Base-by-base conservation (phyloP, 2,329 filamentous ascomycete species). In the Cryphonectria radicalis region DNA sequence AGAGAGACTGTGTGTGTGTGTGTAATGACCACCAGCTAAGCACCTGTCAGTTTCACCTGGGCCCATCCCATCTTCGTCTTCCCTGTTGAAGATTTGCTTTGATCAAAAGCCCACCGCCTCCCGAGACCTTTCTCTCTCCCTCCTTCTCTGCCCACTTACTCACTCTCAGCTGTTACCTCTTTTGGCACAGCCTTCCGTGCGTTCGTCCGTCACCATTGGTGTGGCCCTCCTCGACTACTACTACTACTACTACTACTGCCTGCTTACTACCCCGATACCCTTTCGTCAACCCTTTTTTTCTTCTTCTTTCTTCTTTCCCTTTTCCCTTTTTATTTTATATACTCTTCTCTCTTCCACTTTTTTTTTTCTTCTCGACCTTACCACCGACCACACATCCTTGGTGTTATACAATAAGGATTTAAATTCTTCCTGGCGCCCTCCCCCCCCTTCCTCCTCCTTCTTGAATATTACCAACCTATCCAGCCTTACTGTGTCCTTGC, bases 11-110 rank as follows among this genome's bases (percentile, higher is more conserved):
- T 50, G 46, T 50, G 19, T 50, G 46, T 50, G 7, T 50, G 46
- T 50, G 67, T 64, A 69, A 42, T 74, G 74, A 76, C 76, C 75
- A 73, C 76, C 72, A 17, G 74, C 77, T 76, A 74, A 73, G 74
- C 72, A 78, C 74, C 74, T 77, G 76, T 77, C 76, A 78, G 75
- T 76, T 76, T 76, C 74, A 75, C 70, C 69, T 75, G 66, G 63
- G 70, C 69, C 71, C 71, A 70, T 75, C 64, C 69, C 66, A 62
- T 53, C 66, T 68, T 50, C 17, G 25, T 67, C 42, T 63, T n/a
- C 60, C 37, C 59, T 53, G 66, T 60, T 71, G 63, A 69, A 67
- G 63, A 69, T 73, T 63, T 66, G 25, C n/a, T 62, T 35, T 63
- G n/a, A n/a, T 57, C 53, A 42, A 7, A 46, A 46, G 17, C 43